A percentile compares a stretch with the other conserved stretches of the same genome.
phyloP scores from a whole-genome alignment of 257 asterid species.

The Penstemon eatonii region DNA sequence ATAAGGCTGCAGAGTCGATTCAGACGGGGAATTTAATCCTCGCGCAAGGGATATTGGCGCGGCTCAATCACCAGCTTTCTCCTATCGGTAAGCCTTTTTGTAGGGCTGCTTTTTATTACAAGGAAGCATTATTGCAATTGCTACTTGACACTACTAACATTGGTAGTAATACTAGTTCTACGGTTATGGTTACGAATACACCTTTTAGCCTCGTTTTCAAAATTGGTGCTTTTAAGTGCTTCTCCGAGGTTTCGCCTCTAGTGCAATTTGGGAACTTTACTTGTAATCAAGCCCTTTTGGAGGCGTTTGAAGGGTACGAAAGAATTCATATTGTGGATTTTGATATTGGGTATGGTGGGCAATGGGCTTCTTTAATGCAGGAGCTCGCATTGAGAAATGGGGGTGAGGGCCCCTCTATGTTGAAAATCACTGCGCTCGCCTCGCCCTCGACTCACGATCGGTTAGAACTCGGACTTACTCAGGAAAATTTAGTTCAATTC shows the following conservation, averaged over 20 bases:
- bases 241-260: slow-evolving; percentile 52
- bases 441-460: slow-evolving; percentile 58
- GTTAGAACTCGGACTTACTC: slow-evolving; percentile 72
- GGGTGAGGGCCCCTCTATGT: slow-evolving; percentile 29
- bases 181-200: slow-evolving; percentile 10
- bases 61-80: slow-evolving; percentile 99
- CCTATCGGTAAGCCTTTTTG: slow-evolving; percentile 76
- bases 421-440: slow-evolving; percentile 47
- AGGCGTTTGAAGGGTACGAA: slow-evolving; percentile 40
- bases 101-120: slow-evolving; percentile 65
- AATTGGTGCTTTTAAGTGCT: slow-evolving; percentile 61
- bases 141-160: slow-evolving; percentile 38
- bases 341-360: slow-evolving; percentile 56
- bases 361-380: slow-evolving; percentile 65
- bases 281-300: slow-evolving; percentile 52
- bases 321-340: slow-evolving; percentile 56
- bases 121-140: slow-evolving; percentile 54
- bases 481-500: slow-evolving; percentile 76
- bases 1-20: slow-evolving; percentile 84
- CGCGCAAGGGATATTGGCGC: slow-evolving; percentile 99
- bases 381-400: slow-evolving; percentile 43
- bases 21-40: slow-evolving; percentile 79
- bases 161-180: slow-evolving; percentile 18
- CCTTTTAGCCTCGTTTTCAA: slow-evolving; percentile 57
- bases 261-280: slow-evolving; percentile 49